Evolutionary conservation across 2,329 filamentous ascomycete genomes (phyloP).

Genomic region (Xylariaceae sp.): DNA sequence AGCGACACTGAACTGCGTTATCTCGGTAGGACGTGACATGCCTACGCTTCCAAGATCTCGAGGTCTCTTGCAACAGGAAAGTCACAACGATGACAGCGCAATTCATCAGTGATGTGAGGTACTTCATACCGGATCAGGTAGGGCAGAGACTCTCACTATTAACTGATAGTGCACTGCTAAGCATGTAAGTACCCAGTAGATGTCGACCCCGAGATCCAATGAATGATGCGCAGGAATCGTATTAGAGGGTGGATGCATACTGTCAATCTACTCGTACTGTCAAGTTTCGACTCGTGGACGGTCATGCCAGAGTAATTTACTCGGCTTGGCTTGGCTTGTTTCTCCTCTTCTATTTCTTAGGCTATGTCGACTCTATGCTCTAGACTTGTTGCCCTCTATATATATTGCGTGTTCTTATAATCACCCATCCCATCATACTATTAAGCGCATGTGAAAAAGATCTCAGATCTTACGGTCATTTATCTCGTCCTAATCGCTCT

Average conservation of each 20-base stretch:
- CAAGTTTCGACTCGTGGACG: background rate
- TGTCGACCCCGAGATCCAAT: background rate
- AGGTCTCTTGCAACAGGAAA: too few species aligned
- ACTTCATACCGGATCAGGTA: too few species aligned
- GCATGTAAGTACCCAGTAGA: background rate
- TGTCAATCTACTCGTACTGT: background rate
- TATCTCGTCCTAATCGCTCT: conserved; percentile 71
- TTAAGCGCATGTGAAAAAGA: background rate
- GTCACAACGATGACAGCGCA: too few species aligned
- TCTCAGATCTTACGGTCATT: conserved; percentile 26
- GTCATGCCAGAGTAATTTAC: background rate
- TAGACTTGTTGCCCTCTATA: background rate
- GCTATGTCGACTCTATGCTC: background rate
- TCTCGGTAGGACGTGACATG: too few species aligned
- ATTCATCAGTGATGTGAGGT: too few species aligned
- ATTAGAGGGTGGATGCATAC: background rate
- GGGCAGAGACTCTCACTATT: too few species aligned
- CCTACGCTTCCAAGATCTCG: too few species aligned
- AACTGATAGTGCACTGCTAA: too few species aligned
- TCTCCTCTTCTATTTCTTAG: background rate
- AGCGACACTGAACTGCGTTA: too few species aligned
- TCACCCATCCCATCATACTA: background rate
- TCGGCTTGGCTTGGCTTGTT: too few species aligned
- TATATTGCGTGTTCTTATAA: background rate
- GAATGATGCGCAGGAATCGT: background rate